phyloP scores from a whole-genome alignment of 441 rosid species.

The Mallotus japonicus region DNA sequence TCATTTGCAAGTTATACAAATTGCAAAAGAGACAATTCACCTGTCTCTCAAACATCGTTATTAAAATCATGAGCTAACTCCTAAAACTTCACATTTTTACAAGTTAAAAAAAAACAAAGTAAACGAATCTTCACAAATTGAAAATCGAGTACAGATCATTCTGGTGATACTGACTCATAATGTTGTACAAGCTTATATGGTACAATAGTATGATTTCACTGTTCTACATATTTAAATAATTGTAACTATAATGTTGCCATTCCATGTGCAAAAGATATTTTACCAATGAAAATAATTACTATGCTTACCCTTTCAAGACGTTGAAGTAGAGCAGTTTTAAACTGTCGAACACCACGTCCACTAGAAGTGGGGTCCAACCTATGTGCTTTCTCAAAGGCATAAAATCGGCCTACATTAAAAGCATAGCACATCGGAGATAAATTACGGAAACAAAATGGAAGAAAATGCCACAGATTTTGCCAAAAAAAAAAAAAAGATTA shows the following conservation, averaged over 20 bases:
- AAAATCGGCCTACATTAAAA: conserved; percentile 74
- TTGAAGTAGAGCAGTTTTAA: conserved; percentile 96
- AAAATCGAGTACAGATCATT: no score
- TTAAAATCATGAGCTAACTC: neutral
- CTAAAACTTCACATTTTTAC: no score
- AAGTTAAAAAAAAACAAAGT: neutral
- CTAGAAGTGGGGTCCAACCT: conserved; percentile 94
- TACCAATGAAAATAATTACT: neutral
- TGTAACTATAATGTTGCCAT: neutral
- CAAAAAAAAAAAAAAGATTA: no score
- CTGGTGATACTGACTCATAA: neutral
- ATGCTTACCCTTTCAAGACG: conserved; percentile 88
- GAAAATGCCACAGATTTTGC: no score
- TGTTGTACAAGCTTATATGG: neutral
- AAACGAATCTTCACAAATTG: neutral
- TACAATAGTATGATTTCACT: no score
- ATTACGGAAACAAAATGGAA: no score
- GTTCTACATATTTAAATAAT: no score
- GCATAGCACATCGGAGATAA: neutral
- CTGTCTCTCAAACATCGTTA: no score
- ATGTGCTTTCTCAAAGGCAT: conserved; percentile 97
- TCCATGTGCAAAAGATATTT: neutral
- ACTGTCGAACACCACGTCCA: conserved; percentile 98
- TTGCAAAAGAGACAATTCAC: neutral
- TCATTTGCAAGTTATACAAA: neutral